Conservation (phyloP, 352 stramenopile genomes). For the Peronospora destructor region DNA sequence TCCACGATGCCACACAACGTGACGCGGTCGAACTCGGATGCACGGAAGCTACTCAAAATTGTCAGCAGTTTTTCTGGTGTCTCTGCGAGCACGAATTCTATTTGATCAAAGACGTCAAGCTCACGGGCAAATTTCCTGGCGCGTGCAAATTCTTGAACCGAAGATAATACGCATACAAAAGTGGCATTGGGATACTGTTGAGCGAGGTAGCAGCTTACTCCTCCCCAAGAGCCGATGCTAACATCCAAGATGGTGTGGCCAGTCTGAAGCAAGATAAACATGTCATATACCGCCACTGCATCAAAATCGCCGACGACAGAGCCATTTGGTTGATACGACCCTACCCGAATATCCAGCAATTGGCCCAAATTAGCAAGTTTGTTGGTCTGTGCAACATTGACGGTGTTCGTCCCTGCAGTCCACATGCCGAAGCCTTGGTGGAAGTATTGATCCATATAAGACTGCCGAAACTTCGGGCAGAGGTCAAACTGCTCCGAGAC, state of each 20-base stretch:
- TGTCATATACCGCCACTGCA: conserved; percentile 1
- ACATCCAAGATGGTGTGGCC: conserved; percentile 72
- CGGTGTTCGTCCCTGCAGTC: conserved; percentile 33
- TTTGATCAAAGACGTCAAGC: conserved; percentile 46
- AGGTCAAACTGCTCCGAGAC: conserved; percentile 74
- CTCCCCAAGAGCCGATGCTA: conserved; percentile 74
- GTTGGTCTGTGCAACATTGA: conserved; percentile 58
- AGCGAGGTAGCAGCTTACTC: conserved; percentile 68
- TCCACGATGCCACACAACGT: conserved; percentile 52
- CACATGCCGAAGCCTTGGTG: conserved; percentile 75
- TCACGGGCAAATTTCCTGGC: conserved; percentile 56
- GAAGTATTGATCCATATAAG: conserved; percentile 75
- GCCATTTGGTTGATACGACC: conserved; percentile 1
- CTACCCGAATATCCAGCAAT: conserved; percentile 53
- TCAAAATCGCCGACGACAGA: background rate
- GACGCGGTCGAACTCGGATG: conserved; percentile 66
- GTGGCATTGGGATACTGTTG: conserved; percentile 39
- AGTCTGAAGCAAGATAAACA: conserved; percentile 24
- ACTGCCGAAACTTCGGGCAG: conserved; percentile 52
- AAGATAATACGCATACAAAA: conserved; percentile 52
- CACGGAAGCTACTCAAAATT: conserved; percentile 42
- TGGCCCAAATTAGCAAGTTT: conserved; percentile 65
- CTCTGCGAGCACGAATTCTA: conserved; percentile 69
- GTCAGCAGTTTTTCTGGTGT: conserved; percentile 55
- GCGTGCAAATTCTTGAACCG: conserved; percentile 47